These are phyloP conservation scores for Cyclotella kingstonii DNA, from an alignment of 108 stramenopile species.

Conservation along the genomic window DNA sequence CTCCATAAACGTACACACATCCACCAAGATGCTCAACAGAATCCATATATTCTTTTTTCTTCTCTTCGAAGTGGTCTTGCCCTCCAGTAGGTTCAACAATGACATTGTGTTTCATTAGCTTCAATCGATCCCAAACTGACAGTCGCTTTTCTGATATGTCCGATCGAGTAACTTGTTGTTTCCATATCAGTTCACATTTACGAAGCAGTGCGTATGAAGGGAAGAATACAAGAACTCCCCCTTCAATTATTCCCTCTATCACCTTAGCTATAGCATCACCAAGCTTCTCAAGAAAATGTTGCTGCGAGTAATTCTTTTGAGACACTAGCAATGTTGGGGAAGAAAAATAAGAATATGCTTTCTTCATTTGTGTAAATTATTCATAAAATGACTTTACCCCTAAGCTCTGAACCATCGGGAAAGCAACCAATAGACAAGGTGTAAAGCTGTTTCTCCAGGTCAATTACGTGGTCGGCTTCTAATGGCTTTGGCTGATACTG, in stretches of 20 bases:
- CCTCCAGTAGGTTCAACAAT: constrained; percentile 66
- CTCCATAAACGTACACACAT: constrained; percentile 44
- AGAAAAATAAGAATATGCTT: not conserved
- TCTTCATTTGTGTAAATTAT: too few relatives aligned
- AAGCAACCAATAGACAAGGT: constrained; percentile 66
- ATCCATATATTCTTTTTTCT: constrained; percentile 49
- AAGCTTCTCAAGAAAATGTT: constrained; percentile 55
- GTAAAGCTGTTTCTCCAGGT: constrained; percentile 66
- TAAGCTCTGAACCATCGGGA: constrained; percentile 62
- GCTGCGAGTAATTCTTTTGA: constrained; percentile 51
- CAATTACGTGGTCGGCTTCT: constrained; percentile 75
- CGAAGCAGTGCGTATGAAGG: constrained; percentile 62
- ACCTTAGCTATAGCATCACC: constrained; percentile 65
- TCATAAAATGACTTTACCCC: constrained; percentile 9
- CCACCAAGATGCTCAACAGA: constrained; percentile 46
- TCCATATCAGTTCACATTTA: constrained; percentile 62
- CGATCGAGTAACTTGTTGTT: constrained; percentile 19
- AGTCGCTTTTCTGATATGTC: constrained; percentile 11
- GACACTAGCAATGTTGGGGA: constrained; percentile 2
- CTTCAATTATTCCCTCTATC: constrained; percentile 54
- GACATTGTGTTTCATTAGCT: constrained; percentile 55
- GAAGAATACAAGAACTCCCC: constrained; percentile 75
- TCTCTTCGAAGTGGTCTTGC: constrained; percentile 65
- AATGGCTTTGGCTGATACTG: constrained; percentile 69
- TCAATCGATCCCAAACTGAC: constrained; percentile 49